These are phyloP conservation scores for Nemania serpens DNA, from an alignment of 2,329 filamentous ascomycete species.

Conservation along the genomic window DNA sequence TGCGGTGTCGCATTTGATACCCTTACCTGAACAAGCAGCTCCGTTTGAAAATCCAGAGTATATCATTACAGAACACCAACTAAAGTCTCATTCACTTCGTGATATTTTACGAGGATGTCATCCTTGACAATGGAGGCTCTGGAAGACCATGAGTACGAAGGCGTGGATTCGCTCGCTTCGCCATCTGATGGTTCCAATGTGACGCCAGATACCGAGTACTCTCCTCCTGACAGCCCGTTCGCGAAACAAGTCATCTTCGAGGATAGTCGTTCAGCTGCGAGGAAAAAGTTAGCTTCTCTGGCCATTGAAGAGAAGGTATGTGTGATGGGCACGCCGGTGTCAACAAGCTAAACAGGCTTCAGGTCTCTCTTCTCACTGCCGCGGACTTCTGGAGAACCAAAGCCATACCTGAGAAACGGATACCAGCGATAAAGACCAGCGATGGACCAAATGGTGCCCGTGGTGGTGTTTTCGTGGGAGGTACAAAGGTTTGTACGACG, in stretches of 20 bases:
- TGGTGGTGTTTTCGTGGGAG: slow-evolving; percentile 70
- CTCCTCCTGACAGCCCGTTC: slow-evolving; percentile 50
- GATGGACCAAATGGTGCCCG: slow-evolving; percentile 74
- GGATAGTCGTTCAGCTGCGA: slow-evolving; percentile 49
- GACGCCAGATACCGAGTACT: slow-evolving; percentile 57
- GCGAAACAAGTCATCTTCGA: slow-evolving; percentile 43
- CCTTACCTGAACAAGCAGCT: not conserved
- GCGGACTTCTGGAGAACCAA: slow-evolving; percentile 74
- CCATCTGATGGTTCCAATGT: slow-evolving; percentile 46
- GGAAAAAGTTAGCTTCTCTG: slow-evolving; percentile 56
- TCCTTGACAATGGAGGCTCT: slow-evolving; percentile 36
- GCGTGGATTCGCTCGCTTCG: slow-evolving; percentile 44
- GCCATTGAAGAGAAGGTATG: slow-evolving; percentile 63
- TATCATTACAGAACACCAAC: slow-evolving; percentile 9
- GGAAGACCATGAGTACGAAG: slow-evolving; percentile 37
- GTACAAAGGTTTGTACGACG: slow-evolving; percentile 56
- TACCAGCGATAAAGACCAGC: slow-evolving; percentile 68
- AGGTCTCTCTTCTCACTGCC: slow-evolving; percentile 64
- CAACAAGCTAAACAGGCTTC: slow-evolving; percentile 20
- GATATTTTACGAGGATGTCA: slow-evolving; percentile 22
- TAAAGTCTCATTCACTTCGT: not conserved
- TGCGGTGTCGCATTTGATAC: not conserved
- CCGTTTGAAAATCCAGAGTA: not conserved
- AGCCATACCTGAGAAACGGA: slow-evolving; percentile 63
- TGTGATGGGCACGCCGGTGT: not conserved